Conservation (phyloP, 2,329 filamentous ascomycete species). For the Fusarium sp. region DNA sequence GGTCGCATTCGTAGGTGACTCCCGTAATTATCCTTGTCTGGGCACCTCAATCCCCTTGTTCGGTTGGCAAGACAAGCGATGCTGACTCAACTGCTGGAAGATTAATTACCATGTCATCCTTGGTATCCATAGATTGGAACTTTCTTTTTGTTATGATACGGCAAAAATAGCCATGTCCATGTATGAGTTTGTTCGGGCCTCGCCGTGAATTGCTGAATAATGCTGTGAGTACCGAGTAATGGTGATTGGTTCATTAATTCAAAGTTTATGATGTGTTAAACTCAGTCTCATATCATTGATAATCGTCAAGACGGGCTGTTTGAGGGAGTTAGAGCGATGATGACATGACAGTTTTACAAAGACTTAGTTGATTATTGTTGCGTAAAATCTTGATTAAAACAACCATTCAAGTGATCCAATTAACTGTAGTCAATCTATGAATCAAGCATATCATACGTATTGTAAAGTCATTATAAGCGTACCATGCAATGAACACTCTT, state of each 20-base stretch:
- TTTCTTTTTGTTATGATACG: neutral
- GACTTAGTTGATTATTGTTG: too few species aligned
- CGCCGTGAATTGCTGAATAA: neutral
- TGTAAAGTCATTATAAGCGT: too few species aligned
- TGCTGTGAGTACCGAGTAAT: neutral
- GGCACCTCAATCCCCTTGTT: neutral
- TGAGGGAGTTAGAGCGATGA: too few species aligned
- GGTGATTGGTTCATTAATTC: neutral
- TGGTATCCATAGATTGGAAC: neutral
- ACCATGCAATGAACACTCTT: too few species aligned
- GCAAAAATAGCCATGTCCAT: neutral
- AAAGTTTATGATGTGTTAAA: too few species aligned
- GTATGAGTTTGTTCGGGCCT: neutral
- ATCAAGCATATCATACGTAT: neutral
- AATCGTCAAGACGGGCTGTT: too few species aligned
- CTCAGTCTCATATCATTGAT: too few species aligned
- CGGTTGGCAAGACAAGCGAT: constrained; percentile 9
- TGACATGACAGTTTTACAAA: too few species aligned
- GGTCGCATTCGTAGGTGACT: constrained; percentile 11
- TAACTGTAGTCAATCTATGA: neutral
- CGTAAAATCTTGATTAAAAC: too few species aligned
- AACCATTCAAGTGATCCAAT: too few species aligned
- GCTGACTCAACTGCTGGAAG: constrained; percentile 1
- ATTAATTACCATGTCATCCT: neutral
- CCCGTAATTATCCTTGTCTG: constrained; percentile 17